Evolutionary conservation across 345 rosid genomes (phyloP).

Genomic region (Ceriops zippeliana): DNA sequence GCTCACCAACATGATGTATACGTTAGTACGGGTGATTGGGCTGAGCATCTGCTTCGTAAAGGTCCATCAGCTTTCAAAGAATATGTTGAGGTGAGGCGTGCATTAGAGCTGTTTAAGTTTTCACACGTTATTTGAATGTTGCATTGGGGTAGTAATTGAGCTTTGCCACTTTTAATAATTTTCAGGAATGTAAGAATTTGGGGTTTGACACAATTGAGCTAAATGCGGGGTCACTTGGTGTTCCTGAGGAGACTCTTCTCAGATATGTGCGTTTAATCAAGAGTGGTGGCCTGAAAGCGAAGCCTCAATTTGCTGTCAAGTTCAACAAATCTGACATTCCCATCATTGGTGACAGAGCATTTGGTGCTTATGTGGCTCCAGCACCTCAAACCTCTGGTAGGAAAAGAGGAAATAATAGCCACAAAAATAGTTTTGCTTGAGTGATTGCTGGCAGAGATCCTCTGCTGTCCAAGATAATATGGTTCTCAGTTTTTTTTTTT

Average conservation of each 20-base stretch:
- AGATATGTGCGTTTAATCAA: slow-evolving; percentile 80
- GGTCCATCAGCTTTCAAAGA: slow-evolving; percentile 79
- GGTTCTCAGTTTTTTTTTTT: no score
- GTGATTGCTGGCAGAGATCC: not conserved
- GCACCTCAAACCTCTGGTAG: slow-evolving; percentile 68
- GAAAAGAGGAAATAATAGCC: not conserved
- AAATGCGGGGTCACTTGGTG: slow-evolving; percentile 65
- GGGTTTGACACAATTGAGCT: slow-evolving; percentile 89
- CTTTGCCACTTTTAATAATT: slow-evolving; percentile 1
- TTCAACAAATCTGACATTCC: slow-evolving; percentile 80
- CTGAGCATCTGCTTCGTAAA: slow-evolving; percentile 64
- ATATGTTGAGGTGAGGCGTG: slow-evolving; percentile 58
- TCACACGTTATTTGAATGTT: not conserved
- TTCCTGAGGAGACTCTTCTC: slow-evolving; percentile 82
- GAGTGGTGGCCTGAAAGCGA: slow-evolving; percentile 75
- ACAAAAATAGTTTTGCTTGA: not conserved
- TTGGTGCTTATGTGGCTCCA: slow-evolving; percentile 73
- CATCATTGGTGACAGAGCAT: slow-evolving; percentile 49
- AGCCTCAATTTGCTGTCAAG: slow-evolving; percentile 72
- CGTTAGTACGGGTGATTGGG: slow-evolving; percentile 93
- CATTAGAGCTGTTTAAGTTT: not conserved
- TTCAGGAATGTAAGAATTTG: slow-evolving; percentile 76
- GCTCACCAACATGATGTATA: slow-evolving; percentile 80
- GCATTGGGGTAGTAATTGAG: not conserved
- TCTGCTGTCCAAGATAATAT: not conserved